Evolutionary conservation across 1,139 yeast species (phyloP).

Genomic region (Dujonia santamariae): DNA sequence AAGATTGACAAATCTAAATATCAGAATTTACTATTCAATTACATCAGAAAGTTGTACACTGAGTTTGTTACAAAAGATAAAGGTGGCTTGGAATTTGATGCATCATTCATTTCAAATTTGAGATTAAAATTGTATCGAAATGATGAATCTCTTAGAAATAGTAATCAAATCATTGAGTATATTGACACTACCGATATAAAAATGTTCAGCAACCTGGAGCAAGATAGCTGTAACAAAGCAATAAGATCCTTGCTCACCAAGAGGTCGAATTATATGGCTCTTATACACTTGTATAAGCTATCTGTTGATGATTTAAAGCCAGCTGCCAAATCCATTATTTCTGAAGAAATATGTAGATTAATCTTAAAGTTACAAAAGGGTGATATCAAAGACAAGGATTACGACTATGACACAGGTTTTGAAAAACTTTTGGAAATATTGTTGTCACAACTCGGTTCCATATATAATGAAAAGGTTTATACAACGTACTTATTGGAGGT

Average conservation of each 20-base stretch:
- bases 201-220: not conserved
- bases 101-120: not conserved
- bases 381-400: slow-evolving; percentile 7
- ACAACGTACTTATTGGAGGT: slow-evolving; percentile 27
- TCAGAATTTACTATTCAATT: not conserved
- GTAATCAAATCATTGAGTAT: slow-evolving; percentile 4
- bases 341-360: slow-evolving; percentile 15
- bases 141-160: not conserved
- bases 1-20: not conserved
- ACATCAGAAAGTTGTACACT: not conserved
- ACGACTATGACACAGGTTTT: not conserved
- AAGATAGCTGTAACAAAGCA: slow-evolving; percentile 4
- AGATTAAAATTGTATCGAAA: slow-evolving; percentile 2
- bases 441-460: slow-evolving; percentile 4
- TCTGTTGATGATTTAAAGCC: slow-evolving; percentile 4
- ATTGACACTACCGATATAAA: slow-evolving; percentile 6
- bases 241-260: slow-evolving; percentile 7
- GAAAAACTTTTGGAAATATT: slow-evolving; percentile 1
- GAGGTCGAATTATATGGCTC: slow-evolving; percentile 7
- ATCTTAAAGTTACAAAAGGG: slow-evolving; percentile 11
- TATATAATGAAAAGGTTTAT: slow-evolving; percentile 19
- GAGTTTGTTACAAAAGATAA: not conserved
- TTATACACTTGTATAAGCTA: slow-evolving; percentile 10
- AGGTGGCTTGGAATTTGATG: not conserved
- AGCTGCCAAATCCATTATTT: slow-evolving; percentile 7